Conservation (phyloP, 2,329 filamentous ascomycete species). For the Colletotrichum aenigma region DNA sequence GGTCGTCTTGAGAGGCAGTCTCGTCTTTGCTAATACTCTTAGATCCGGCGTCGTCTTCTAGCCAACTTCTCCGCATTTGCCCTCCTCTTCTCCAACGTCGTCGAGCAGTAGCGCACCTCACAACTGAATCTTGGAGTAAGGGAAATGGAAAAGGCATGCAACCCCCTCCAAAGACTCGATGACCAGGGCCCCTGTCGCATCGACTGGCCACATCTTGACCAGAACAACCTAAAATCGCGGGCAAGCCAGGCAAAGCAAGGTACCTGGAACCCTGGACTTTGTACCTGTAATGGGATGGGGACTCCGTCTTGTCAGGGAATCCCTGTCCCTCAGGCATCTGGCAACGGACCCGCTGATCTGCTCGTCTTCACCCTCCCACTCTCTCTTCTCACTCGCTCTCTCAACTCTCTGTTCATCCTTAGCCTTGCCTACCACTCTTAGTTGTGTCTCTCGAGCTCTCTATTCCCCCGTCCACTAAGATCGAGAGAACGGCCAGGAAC, state of each 20-base stretch:
- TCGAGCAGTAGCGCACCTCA: neutral
- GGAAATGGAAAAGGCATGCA: neutral
- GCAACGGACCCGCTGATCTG: slow-evolving; percentile 21
- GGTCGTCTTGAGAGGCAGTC: neutral
- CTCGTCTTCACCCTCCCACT: slow-evolving; percentile 18
- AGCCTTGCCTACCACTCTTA: slow-evolving; percentile 11
- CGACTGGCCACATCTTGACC: slow-evolving; percentile 14
- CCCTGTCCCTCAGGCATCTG: slow-evolving; percentile 17
- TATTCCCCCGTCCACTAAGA: slow-evolving; percentile 12
- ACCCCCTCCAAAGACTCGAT: slow-evolving; percentile 10
- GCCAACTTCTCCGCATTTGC: slow-evolving; percentile 2
- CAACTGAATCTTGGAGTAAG: neutral
- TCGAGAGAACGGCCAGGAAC: slow-evolving; percentile 2
- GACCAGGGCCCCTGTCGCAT: slow-evolving; percentile 8
- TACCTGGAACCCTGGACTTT: slow-evolving; percentile 8
- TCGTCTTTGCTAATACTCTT: neutral
- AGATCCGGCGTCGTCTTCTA: neutral
- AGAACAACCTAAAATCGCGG: slow-evolving; percentile 22
- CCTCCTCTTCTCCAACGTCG: slow-evolving; percentile 9
- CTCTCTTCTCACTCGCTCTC: slow-evolving; percentile 7
- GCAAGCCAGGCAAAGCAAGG: slow-evolving; percentile 12
- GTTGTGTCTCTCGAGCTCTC: slow-evolving; percentile 1
- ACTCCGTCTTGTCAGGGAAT: neutral
- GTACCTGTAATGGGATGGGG: slow-evolving; percentile 13
- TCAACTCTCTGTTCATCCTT: neutral